Percentiles rank a stretch among this genome's conserved stretches.
Evolutionary conservation across 805 yeast species (phyloP).

Genomic region (Metschnikowia proteae): DNA sequence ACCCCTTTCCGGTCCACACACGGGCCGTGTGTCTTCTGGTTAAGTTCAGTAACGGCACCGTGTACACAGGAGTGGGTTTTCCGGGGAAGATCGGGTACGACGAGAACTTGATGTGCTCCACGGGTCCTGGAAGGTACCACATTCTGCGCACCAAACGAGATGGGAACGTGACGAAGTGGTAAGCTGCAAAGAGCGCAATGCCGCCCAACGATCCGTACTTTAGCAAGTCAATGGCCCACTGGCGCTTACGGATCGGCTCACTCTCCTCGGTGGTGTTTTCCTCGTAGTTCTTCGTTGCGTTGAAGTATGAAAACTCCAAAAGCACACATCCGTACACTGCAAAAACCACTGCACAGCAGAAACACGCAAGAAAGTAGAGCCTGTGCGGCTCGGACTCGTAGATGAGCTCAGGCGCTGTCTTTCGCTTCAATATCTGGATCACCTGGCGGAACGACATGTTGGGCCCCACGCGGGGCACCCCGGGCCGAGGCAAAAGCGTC

Average conservation of each 20-base stretch:
- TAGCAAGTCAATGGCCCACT: slow-evolving; percentile 31
- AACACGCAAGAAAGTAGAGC: slow-evolving; percentile 65
- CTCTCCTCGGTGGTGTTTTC: slow-evolving; percentile 49
- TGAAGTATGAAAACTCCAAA: slow-evolving; percentile 51
- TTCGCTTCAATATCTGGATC: slow-evolving; percentile 50
- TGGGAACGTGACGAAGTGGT: slow-evolving; percentile 46
- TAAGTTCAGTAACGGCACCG: slow-evolving; percentile 57
- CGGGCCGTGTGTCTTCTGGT: slow-evolving; percentile 57
- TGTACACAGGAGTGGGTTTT: slow-evolving; percentile 68
- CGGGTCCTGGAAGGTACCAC: slow-evolving; percentile 66
- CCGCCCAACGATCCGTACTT: slow-evolving; percentile 29
- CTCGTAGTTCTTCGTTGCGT: slow-evolving; percentile 48
- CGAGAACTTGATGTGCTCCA: slow-evolving; percentile 58
- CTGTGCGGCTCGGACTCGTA: slow-evolving; percentile 85
- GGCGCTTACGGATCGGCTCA: slow-evolving; percentile 39
- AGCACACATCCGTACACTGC: slow-evolving; percentile 65
- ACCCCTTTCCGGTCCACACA: slow-evolving; percentile 84
- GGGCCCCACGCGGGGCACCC: slow-evolving; percentile 69
- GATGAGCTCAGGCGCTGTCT: slow-evolving; percentile 63
- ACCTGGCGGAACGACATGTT: slow-evolving; percentile 57
- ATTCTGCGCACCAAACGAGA: slow-evolving; percentile 69
- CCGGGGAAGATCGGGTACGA: slow-evolving; percentile 77
- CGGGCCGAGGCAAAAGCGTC: slow-evolving; percentile 68
- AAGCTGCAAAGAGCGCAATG: slow-evolving; percentile 27
- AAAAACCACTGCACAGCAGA: slow-evolving; percentile 64